These are phyloP conservation scores for Odontarrhena argentea DNA, from an alignment of 345 rosid genomes.

Conservation along the genomic window DNA sequence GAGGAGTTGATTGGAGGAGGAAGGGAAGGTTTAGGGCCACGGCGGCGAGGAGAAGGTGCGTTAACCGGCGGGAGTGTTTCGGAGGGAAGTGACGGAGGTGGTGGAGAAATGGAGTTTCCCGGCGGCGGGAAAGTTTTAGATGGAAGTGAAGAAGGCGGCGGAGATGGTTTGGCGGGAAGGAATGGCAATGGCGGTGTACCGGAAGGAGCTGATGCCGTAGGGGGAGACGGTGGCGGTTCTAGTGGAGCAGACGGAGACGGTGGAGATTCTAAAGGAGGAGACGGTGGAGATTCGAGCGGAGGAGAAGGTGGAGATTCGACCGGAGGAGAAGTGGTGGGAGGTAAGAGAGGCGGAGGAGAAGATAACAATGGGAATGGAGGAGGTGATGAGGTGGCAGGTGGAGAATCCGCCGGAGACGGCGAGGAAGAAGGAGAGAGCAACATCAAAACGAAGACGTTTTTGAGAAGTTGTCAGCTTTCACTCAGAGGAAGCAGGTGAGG, in stretches of 20 bases:
- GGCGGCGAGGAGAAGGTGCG: slow-evolving; percentile 32
- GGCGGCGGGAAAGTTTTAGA: slow-evolving; percentile 20
- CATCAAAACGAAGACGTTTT: slow-evolving; percentile 13
- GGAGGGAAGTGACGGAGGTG: slow-evolving; percentile 32
- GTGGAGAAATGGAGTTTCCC: not conserved
- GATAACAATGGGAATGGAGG: slow-evolving; percentile 29
- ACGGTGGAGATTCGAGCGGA: not conserved
- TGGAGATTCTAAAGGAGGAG: not conserved
- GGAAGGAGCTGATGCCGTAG: slow-evolving; percentile 15
- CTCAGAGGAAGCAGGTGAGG: slow-evolving; percentile 33
- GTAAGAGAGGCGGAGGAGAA: slow-evolving; percentile 12
- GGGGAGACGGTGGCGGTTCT: slow-evolving; percentile 6
- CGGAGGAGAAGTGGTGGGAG: slow-evolving; percentile 30
- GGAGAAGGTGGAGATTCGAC: not conserved
- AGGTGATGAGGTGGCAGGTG: slow-evolving; percentile 31
- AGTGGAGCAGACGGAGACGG: not conserved
- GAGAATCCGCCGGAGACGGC: slow-evolving; percentile 34
- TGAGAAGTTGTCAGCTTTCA: not conserved
- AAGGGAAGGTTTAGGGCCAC: slow-evolving; percentile 24
- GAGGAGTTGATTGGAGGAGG: slow-evolving; percentile 33
- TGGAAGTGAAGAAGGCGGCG: slow-evolving; percentile 35
- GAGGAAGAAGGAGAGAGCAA: slow-evolving; percentile 38
- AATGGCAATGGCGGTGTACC: slow-evolving; percentile 36
- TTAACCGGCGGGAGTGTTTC: slow-evolving; percentile 7
- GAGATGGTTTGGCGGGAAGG: slow-evolving; percentile 39